phyloP scores from a whole-genome alignment of 2,329 filamentous ascomycete genomes.

The Claviceps arundinis region DNA sequence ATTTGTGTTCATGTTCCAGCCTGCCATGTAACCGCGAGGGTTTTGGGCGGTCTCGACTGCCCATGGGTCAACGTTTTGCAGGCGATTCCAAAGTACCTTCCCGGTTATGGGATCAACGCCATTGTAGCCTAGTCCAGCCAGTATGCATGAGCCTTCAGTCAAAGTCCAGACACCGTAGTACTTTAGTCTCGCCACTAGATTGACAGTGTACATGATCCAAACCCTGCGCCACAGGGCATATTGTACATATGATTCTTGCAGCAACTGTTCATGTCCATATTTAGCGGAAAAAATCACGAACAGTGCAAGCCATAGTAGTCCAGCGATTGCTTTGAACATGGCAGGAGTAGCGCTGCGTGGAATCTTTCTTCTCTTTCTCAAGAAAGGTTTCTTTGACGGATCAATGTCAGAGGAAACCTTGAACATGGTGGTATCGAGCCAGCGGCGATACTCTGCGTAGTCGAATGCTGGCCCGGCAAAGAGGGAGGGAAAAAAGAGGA shows the following conservation, averaged over 20 bases:
- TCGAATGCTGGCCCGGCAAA: constrained; percentile 90
- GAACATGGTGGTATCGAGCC: constrained; percentile 93
- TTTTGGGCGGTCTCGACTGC: constrained; percentile 86
- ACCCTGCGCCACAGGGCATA: constrained; percentile 60
- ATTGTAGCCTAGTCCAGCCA: constrained; percentile 88
- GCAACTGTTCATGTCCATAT: constrained; percentile 52
- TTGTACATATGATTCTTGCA: constrained; percentile 51
- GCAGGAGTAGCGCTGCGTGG: constrained; percentile 83
- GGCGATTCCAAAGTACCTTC: constrained; percentile 73
- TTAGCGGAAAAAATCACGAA: constrained; percentile 61
- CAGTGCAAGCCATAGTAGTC: constrained; percentile 64
- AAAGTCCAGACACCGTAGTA: constrained; percentile 95
- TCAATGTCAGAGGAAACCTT: constrained; percentile 71
- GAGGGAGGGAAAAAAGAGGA: constrained; percentile 87
- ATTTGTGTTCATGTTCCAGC: constrained; percentile 99
- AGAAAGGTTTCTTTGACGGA: constrained; percentile 70
- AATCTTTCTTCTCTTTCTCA: constrained; percentile 81
- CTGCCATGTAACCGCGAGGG: constrained; percentile 76
- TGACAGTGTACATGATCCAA: constrained; percentile 72
- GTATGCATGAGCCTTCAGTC: constrained; percentile 87
- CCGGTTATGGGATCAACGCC: constrained; percentile 76
- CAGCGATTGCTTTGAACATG: constrained; percentile 57
- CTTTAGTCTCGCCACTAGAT: constrained; percentile 70
- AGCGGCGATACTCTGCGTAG: constrained; percentile 80
- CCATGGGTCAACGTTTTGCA: constrained; percentile 81